Percentiles rank a stretch among this genome's conserved stretches.
Evolutionary conservation across 2,329 filamentous ascomycete genomes (phyloP).

Genomic region (Lasiodiplodia citricola): DNA sequence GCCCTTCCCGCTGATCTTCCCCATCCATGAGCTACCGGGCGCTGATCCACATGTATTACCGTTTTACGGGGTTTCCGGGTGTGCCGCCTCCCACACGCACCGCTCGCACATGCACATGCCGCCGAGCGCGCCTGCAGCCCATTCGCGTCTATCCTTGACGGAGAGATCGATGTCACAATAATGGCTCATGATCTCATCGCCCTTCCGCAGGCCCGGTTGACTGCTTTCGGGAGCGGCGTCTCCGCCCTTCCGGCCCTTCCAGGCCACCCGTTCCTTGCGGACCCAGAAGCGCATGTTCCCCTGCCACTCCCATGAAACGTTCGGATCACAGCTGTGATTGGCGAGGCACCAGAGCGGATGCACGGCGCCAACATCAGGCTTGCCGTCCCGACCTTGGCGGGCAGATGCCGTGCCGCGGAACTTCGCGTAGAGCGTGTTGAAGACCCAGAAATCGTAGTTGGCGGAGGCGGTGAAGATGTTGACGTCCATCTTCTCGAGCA

Average conservation of each 20-base stretch:
- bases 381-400: constrained; percentile 70
- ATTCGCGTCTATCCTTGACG: constrained; percentile 83
- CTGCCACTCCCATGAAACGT: constrained; percentile 93
- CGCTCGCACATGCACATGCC: constrained; percentile 86
- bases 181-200: constrained; percentile 88
- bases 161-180: constrained; percentile 86
- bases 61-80: not conserved
- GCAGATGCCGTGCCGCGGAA: constrained; percentile 93
- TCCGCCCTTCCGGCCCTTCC: constrained; percentile 35
- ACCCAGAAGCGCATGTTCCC: constrained; percentile 75
- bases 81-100: constrained; percentile 69
- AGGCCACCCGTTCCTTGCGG: constrained; percentile 62
- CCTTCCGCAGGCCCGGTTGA: constrained; percentile 70
- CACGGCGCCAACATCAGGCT: constrained; percentile 89
- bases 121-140: constrained; percentile 85
- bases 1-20: not conserved
- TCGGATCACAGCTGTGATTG: constrained; percentile 95
- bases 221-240: constrained; percentile 14
- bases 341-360: constrained; percentile 96
- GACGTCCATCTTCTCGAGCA: constrained; percentile 84
- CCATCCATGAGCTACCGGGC: not conserved
- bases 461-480: constrained; percentile 63
- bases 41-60: not conserved
- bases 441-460: constrained; percentile 76
- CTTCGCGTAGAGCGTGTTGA: constrained; percentile 92